phyloP scores from a whole-genome alignment of 768 basidiomycete species.

The Suillus alpinus region DNA sequence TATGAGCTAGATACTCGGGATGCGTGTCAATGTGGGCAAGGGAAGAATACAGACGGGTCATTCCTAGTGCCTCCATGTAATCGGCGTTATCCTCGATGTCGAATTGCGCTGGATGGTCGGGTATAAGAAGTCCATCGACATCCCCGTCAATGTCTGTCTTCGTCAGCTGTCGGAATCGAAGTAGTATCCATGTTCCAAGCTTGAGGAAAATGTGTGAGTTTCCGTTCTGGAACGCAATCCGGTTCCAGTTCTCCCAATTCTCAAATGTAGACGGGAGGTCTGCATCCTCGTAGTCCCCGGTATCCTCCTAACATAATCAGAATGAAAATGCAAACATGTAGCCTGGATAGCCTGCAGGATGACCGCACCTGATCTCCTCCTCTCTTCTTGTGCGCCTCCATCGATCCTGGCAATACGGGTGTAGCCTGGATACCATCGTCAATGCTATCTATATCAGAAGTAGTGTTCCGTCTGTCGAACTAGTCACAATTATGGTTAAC shows the following conservation, averaged over 20 bases:
- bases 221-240: background rate
- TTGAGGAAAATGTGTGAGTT: background rate
- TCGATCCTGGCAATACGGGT: no score
- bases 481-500: no score
- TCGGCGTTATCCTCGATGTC: background rate
- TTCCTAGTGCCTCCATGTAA: background rate
- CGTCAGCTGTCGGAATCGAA: background rate
- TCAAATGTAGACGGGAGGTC: background rate
- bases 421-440: no score
- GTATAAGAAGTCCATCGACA: background rate
- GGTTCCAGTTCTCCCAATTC: background rate
- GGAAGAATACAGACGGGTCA: background rate
- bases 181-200: background rate
- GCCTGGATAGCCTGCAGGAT: no score
- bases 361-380: no score
- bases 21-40: background rate
- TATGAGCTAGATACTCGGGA: background rate
- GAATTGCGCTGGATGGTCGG: background rate
- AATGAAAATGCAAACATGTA: no score
- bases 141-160: background rate
- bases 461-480: no score
- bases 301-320: no score
- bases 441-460: no score
- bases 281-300: no score
- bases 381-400: no score